Base-by-base conservation (phyloP, 805 yeast genomes). In the Candida oleophila region DNA sequence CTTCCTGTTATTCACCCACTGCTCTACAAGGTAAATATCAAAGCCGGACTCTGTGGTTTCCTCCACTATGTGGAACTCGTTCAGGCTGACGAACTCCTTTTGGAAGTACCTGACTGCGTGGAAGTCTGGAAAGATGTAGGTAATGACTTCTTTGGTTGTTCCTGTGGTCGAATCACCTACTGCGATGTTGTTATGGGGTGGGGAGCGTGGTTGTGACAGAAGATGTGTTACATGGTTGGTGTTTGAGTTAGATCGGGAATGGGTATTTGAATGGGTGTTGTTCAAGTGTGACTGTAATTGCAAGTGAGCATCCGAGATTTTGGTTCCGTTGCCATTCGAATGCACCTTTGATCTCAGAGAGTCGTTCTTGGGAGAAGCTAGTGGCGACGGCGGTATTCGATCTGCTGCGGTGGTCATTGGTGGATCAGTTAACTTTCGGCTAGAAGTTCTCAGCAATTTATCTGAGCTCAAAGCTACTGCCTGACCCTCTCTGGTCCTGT, bases 1-100 rank as follows among this genome's bases (percentile, higher is more conserved):
- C 37, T 78, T 73, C 39, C 98, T 72, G 48, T 83, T 83, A 30
- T 85, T 76, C 2, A 87, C 85, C 99, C 99, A 94, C 64, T 92
- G 97, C 62, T 94, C 98, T 9, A 92, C 96, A 34, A 94, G 73
- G 62, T 94, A 94, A 14, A 87, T 78, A 64, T 94, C 98, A 60
- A 86, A 89, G 1, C 99, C 98, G 1, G 71, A 56, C 20, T 85
- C 71, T 8, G 65, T 67, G 3, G 82, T 64, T 45, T 72, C 75
- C 40, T 78, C 79, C 32, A 74, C 51, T 11, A 74, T 47, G 49
- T 65, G 79, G 49, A 71, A 64, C 42, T 69, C 75, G 41, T 63
- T 61, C 3, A 53, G 47, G 2, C 53, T 32, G 12, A 65, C 55
- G 48, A 71, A 65, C 37, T 70, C 75, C 44, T 72, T 57, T 48